Conservation (phyloP, 2,329 filamentous ascomycete species). For the Achaetomium macrosporum region DNA sequence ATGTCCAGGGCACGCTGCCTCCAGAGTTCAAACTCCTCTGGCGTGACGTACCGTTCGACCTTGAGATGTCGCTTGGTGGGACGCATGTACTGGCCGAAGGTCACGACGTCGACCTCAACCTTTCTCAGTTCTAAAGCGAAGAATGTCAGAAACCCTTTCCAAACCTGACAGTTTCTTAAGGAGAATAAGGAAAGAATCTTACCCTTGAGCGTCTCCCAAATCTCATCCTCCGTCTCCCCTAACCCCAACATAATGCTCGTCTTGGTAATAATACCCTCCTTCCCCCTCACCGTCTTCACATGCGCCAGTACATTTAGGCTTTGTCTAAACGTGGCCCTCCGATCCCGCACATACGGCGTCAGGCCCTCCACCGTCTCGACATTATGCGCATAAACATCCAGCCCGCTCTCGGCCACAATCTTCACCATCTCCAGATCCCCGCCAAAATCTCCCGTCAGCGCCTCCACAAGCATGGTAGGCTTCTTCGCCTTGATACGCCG, state of each 20-base stretch:
- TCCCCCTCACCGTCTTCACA: slow-evolving; percentile 67
- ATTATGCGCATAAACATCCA: slow-evolving; percentile 97
- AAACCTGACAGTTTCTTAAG: neutral
- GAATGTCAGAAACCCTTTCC: neutral
- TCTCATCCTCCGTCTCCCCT: slow-evolving; percentile 82
- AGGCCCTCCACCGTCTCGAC: slow-evolving; percentile 90
- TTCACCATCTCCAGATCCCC: slow-evolving; percentile 84
- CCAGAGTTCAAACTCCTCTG: slow-evolving; percentile 88
- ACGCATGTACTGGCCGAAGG: slow-evolving; percentile 99
- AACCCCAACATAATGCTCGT: slow-evolving; percentile 95
- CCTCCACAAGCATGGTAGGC: slow-evolving; percentile 72
- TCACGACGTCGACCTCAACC: slow-evolving; percentile 84
- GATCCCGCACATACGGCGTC: slow-evolving; percentile 84
- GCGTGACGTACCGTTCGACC: slow-evolving; percentile 91
- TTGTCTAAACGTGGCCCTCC: slow-evolving; percentile 83
- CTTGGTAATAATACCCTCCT: slow-evolving; percentile 84
- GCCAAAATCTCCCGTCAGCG: slow-evolving; percentile 78
- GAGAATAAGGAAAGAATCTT: slow-evolving; percentile 26
- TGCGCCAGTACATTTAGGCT: slow-evolving; percentile 72
- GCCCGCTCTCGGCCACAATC: slow-evolving; percentile 75
- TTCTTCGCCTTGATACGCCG: slow-evolving; percentile 85
- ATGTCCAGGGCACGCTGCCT: slow-evolving; percentile 81
- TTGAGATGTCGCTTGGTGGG: slow-evolving; percentile 97
- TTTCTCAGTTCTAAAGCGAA: slow-evolving; percentile 61
- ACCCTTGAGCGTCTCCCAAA: slow-evolving; percentile 72